These are phyloP conservation scores for Panaeolus papilionaceus DNA, from an alignment of 768 basidiomycete species.

Conservation along the genomic window DNA sequence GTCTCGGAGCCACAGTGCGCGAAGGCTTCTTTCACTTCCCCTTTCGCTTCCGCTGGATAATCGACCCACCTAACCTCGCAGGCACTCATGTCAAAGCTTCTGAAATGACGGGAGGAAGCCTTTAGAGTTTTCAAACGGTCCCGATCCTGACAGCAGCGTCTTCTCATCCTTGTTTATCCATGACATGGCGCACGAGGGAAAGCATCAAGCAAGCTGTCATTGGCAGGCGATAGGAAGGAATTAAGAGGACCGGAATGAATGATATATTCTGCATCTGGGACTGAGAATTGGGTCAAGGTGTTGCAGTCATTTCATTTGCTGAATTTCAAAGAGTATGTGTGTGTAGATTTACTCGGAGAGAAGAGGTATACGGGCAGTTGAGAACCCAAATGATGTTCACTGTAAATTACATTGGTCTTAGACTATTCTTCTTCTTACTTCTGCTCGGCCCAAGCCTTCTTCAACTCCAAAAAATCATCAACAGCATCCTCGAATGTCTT, in stretches of 20 bases:
- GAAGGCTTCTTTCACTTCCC: too few relatives aligned
- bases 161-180: neutral
- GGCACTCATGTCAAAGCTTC: neutral
- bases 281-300: neutral
- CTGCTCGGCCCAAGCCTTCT: constrained; percentile 31
- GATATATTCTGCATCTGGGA: neutral
- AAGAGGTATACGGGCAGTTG: too few relatives aligned
- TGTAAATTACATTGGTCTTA: neutral
- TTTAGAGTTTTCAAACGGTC: constrained; percentile 9
- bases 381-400: neutral
- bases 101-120: constrained; percentile 5
- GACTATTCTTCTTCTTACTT: neutral
- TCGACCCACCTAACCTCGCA: neutral
- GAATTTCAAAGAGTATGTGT: neutral
- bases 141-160: neutral
- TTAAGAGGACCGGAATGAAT: neutral
- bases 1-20: too few relatives aligned
- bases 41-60: neutral
- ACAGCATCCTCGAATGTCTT: constrained; percentile 35
- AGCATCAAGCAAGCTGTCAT: neutral
- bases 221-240: neutral
- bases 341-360: too few relatives aligned
- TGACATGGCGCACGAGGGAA: neutral
- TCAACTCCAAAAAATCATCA: constrained; percentile 31
- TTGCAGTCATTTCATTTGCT: neutral